Percentiles rank a stretch among this genome's conserved stretches.
phyloP scores from a whole-genome alignment of 176 grass and related monocot species.

The Melocanna baccifera region DNA sequence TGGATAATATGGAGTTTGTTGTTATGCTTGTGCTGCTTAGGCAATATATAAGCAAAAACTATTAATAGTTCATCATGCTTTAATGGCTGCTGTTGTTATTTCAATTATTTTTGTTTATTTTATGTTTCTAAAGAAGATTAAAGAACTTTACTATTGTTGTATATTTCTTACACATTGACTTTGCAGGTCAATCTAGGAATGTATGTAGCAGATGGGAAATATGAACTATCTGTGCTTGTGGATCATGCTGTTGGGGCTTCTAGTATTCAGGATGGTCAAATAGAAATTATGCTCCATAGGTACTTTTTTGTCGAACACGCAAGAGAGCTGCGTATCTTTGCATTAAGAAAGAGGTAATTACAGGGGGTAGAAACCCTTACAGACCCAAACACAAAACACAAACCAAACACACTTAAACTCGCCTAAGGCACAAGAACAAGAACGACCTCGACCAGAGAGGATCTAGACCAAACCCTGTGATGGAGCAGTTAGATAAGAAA shows the following conservation, averaged over 20 bases:
- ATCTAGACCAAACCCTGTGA: no score
- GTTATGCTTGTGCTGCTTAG: not conserved
- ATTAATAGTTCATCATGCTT: not conserved
- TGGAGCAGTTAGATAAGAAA: no score
- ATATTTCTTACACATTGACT: slow-evolving; percentile 21
- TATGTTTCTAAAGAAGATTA: not conserved
- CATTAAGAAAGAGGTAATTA: no score
- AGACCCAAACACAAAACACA: no score
- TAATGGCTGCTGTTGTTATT: not conserved
- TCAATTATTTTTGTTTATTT: not conserved
- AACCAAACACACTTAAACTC: no score
- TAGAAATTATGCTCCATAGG: slow-evolving; percentile 96
- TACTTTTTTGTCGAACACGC: no score
- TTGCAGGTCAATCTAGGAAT: slow-evolving; percentile 76
- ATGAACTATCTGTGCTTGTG: slow-evolving; percentile 78
- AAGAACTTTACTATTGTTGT: not conserved
- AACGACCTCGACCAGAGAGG: no score
- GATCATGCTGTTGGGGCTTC: slow-evolving; percentile 88
- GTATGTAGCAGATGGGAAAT: slow-evolving; percentile 69
- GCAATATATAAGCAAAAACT: not conserved
- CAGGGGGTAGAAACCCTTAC: no score
- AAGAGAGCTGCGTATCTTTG: no score
- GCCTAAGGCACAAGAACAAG: no score
- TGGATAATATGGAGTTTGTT: not conserved
- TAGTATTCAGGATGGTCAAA: slow-evolving; percentile 82